These are phyloP conservation scores for Setaria italica DNA, from an alignment of 202 grass and related monocot genomes.

Conservation along the genomic window DNA sequence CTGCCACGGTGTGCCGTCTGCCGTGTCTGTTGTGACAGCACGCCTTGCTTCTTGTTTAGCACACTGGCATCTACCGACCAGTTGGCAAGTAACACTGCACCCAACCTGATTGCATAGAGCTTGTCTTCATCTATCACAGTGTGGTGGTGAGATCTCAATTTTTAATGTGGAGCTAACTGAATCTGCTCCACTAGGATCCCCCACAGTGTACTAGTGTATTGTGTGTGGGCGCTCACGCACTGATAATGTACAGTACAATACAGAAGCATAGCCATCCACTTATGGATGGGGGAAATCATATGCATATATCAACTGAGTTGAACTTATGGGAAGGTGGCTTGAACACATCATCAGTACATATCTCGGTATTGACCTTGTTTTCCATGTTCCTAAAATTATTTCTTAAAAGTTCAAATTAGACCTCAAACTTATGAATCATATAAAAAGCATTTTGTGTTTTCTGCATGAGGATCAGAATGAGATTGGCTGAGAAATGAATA, in stretches of 20 bases:
- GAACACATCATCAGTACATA: conserved; percentile 36
- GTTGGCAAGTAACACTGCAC: conserved; percentile 43
- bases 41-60: conserved; percentile 23
- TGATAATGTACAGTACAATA: conserved; percentile 20
- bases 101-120: conserved; percentile 35
- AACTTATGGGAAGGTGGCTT: conserved; percentile 11
- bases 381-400: not conserved
- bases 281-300: conserved; percentile 16
- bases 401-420: not conserved
- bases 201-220: not conserved
- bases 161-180: conserved; percentile 36
- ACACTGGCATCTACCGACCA: conserved; percentile 46
- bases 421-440: not conserved
- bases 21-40: conserved; percentile 51
- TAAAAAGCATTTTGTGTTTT: not conserved
- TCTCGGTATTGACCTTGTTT: conserved; percentile 15
- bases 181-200: conserved; percentile 30
- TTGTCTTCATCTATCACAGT: conserved; percentile 35
- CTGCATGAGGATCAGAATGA: not conserved
- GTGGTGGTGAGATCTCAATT: conserved; percentile 40
- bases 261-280: conserved; percentile 31
- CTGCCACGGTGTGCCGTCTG: conserved; percentile 26
- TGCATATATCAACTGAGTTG: conserved; percentile 2
- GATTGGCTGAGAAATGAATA: not conserved
- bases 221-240: conserved; percentile 10